Base-by-base conservation (phyloP, 2,329 filamentous ascomycete genomes). In the Apiospora aurea region DNA sequence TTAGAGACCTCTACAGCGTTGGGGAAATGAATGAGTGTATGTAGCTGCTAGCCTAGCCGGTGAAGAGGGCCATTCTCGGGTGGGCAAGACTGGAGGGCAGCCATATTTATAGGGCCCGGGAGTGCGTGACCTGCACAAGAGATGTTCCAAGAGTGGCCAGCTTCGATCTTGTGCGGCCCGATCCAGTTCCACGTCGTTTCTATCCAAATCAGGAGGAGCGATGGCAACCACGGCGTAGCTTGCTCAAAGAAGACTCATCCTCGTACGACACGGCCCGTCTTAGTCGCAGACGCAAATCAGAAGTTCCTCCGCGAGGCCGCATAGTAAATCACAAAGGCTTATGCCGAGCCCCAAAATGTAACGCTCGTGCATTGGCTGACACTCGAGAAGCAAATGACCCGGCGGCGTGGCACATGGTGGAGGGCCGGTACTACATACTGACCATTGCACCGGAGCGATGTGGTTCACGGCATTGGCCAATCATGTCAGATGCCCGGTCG, bases 381-480 rank as follows among this genome's bases (percentile, higher is more conserved):
- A 64, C 34, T 21, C 34, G 18, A 41, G 4, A 24, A 64, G 34
- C 57, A 64, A 64, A 64, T 64, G 57, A 64, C 57, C 57, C 57
- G 34, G 21, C 57, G 34, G 57, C 34, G 21, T 64, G 57, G 57
- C 57, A 41, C 57, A 64, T 41, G 57, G 57, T 3, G 11, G 57
- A 41, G 34, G 10, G 13, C 34, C 18, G 10, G 41, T 64, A 41
- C 57, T 64, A 64, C 53, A 21, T 64, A 14, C 57, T 61, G 16
- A 61, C 49, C 49, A 53, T 16, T 57, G 24, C 26, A 34, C 51
- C 26, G 51, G 51, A 57, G 51, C 14, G 14, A 34, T 14, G 21
- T 5, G 14, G 26, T 34, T 57, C 26, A 34, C 18, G 34, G 6
- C 14, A 13, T 10, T 57, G 26, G 16, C 14, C 34, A 57, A 34